Evolutionary conservation across 2,329 filamentous ascomycete species (phyloP), one percentile per base, ranked within the genome.

Genomic region (Acephala macrosclerotiorum): DNA sequence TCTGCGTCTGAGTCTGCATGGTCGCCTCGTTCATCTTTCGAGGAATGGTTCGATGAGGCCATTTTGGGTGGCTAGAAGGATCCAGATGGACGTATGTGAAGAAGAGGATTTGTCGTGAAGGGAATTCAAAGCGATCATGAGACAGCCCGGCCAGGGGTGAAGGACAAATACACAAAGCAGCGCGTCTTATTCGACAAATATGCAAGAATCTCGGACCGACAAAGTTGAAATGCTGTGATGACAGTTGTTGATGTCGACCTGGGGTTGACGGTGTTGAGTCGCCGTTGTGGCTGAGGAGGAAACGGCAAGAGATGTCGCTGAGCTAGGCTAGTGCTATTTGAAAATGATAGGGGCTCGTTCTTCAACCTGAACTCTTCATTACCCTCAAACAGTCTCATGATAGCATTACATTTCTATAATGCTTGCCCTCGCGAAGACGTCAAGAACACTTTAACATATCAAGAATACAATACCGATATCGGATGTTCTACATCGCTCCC

Each of bases 41-140:
- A 58, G 20, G 49, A 51, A n/a, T 53, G 51, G 25, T 61, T 38
- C n/a, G 66, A 67, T 42, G 68, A 65, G 26, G 66, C 53, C 68
- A 67, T 70, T 33, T 6, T 61, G 26, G n/a, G 45, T 35, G 42
- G 33, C 60, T 9, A 25, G 57, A 56, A n/a, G 33, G 18, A 20
- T 47, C 36, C 18, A 47, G 14, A 36, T 49, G 29, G n/a, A 18
- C 2, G 11, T 35, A 3, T 22, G 25, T 4, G 26, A 20, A 55
- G 49, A 33, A 33, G 49, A 14, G 18, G 26, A 33, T 55, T 16
- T 35, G 11, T 33, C 14, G 51, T 55, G 25, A 36, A 33, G 51
- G 25, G 45, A 49, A n/a, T 22, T 12, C 20, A 25, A 25, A 49
- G 45, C 45, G 45, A 49, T 49, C 45, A 49, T 49, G 45, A 49